Evolutionary conservation across 129 eudicot species (phyloP), one percentile per base, ranked within the genome.

Genomic region (Erigeron canadensis): DNA sequence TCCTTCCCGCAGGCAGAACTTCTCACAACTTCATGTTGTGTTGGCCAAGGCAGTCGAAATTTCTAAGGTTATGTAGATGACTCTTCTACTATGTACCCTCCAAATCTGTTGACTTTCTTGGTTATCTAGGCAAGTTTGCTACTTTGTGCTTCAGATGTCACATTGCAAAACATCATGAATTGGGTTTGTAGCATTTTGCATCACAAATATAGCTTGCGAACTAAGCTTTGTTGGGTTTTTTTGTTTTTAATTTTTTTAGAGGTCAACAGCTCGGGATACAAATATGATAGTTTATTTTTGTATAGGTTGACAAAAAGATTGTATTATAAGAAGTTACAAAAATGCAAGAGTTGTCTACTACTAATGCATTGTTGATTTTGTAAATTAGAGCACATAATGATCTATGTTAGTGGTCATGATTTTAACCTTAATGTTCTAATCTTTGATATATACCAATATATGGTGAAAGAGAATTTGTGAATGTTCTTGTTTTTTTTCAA

Each of bases 1-100:
- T 89, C 84, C 37, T 89, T 86, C 73, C 96, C 96, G 0, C 87
- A 86, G 68, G 96, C 96, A 11, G 90, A 89, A 77, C 92, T 89
- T 18, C 88, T 89, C 65, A 55, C 86, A 16, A 41, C 37, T 39
- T 51, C 87, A n/a, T 81, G 87, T 74, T 83, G 83, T 61, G 81
- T 71, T 37, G 73, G 84, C 16, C 76, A 28, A 60, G 34, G 44
- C 13, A 60, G 65, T 60, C 9, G 38, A 41, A 62, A 73, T 67
- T 50, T 15, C 75, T 21, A 15, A 68, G 22, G 69, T 58, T 79
- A 16, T 79, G 75, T 66, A 73, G 72, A 68, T 44, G 60, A 53
- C 79, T 65, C 72, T 41, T 45, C 10, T 72, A 74, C 70, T 18
- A 42, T 42, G 17, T 41, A 65, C 11, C 10, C 40, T 63, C 34